Percentiles rank a stretch among this genome's conserved stretches.
These are phyloP conservation scores for Boletus rufocinnamomeus DNA, from an alignment of 768 basidiomycete genomes.

Conservation along the genomic window DNA sequence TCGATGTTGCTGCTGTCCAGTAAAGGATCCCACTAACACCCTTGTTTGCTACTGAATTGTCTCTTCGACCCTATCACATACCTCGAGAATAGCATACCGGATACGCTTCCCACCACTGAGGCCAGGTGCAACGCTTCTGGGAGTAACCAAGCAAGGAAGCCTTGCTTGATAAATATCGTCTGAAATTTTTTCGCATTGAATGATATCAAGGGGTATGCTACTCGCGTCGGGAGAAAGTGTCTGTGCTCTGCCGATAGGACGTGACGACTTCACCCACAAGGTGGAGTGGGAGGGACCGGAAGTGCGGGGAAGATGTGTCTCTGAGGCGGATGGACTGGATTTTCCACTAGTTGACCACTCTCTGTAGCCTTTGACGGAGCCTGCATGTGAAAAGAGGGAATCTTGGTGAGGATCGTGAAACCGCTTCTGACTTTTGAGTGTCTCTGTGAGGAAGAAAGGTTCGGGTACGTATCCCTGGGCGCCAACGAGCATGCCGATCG, in stretches of 20 bases:
- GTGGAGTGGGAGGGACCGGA: constrained; percentile 37
- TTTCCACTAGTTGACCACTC: constrained; percentile 72
- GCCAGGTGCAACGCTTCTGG: constrained; percentile 64
- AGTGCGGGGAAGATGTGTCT: constrained; percentile 3
- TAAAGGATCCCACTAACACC: constrained; percentile 75
- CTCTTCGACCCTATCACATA: constrained; percentile 31
- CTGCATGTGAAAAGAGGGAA: constrained; percentile 80
- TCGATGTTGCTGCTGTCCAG: constrained; percentile 90
- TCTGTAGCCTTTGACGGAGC: constrained; percentile 76
- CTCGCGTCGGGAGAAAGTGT: constrained; percentile 36
- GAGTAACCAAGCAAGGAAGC: constrained; percentile 78
- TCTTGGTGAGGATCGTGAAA: constrained; percentile 92
- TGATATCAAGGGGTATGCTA: constrained; percentile 34
- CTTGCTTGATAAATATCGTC: constrained; percentile 72
- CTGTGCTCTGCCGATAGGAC: constrained; percentile 57
- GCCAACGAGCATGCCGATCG: constrained; percentile 85
- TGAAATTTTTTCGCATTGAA: constrained; percentile 47
- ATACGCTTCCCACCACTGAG: constrained; percentile 67
- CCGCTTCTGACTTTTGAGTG: constrained; percentile 75
- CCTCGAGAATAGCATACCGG: constrained; percentile 84
- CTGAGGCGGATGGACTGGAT: constrained; percentile 45
- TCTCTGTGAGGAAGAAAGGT: constrained; percentile 85
- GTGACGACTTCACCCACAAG: constrained; percentile 65
- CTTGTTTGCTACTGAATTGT: constrained; percentile 3
- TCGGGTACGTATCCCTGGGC: constrained; percentile 81